Conservation (phyloP, 331 rosid genomes). For the Acacia concinna region DNA sequence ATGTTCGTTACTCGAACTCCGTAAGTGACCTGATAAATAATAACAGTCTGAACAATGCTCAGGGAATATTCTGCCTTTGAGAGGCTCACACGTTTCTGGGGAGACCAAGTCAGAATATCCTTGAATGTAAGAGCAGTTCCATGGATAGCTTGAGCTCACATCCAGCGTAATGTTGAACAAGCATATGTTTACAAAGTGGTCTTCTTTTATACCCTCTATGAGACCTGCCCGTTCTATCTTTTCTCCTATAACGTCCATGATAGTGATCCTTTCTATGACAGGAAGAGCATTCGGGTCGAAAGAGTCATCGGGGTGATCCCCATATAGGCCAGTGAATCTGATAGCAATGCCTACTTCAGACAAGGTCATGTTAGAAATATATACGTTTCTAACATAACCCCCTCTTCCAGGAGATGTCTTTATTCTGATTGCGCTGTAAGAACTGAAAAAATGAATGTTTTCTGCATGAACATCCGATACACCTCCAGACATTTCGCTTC, state of each 20-base stretch:
- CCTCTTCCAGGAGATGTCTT: constrained; percentile 86
- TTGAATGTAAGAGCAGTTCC: constrained; percentile 70
- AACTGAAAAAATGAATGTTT: constrained; percentile 51
- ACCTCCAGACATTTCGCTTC: constrained; percentile 92
- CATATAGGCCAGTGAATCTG: constrained; percentile 63
- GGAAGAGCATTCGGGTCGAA: constrained; percentile 64
- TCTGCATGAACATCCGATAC: constrained; percentile 67
- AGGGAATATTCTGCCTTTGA: constrained; percentile 54
- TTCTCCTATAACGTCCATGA: constrained; percentile 57
- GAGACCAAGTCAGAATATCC: constrained; percentile 64
- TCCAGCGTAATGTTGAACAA: constrained; percentile 56
- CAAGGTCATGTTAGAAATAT: constrained; percentile 59
- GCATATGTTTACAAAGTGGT: constrained; percentile 57
- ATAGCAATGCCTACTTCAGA: constrained; percentile 53
- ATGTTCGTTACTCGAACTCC: constrained; percentile 37
- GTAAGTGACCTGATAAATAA: constrained; percentile 41
- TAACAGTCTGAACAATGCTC: constrained; percentile 69
- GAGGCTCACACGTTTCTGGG: constrained; percentile 64
- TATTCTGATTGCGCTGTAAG: constrained; percentile 55
- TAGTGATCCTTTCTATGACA: constrained; percentile 52
- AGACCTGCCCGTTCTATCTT: constrained; percentile 56
- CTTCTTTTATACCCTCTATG: constrained; percentile 69
- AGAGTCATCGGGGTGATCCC: constrained; percentile 68
- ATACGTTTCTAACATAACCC: constrained; percentile 70
- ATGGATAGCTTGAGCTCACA: constrained; percentile 52